A percentile compares a stretch with the other conserved stretches of the same genome.
These are phyloP conservation scores for Carex littledalei DNA, from an alignment of 176 grass and related monocot species.

Conservation along the genomic window DNA sequence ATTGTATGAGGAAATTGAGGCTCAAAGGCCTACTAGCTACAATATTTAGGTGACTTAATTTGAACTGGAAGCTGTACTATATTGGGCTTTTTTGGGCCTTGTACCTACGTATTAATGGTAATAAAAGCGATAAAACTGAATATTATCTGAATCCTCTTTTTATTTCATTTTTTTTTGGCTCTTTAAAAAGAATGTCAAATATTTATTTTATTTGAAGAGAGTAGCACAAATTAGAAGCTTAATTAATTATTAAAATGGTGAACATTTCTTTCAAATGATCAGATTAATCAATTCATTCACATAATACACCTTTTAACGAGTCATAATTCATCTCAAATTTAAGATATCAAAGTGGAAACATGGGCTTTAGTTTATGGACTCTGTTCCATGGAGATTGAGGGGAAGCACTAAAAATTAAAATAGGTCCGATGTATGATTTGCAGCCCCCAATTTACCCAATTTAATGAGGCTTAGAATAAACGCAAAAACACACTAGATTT, in stretches of 20 bases:
- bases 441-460: not conserved
- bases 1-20: conserved; percentile 42
- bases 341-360: not conserved
- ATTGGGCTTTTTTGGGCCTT: not conserved
- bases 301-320: not conserved
- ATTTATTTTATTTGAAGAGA: not conserved
- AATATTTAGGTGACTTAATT: not conserved
- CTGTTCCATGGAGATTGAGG: not conserved
- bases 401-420: not conserved
- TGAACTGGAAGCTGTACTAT: not conserved
- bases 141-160: not conserved
- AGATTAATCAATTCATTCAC: not conserved
- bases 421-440: not conserved
- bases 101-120: not conserved
- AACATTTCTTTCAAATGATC: not conserved
- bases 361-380: not conserved
- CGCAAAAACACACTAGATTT: not conserved
- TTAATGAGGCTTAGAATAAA: not conserved
- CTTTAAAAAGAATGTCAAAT: not conserved
- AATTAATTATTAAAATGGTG: not conserved
- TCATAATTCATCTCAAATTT: not conserved
- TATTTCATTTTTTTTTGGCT: not conserved
- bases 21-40: not conserved
- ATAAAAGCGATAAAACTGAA: not conserved
- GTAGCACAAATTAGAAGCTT: not conserved